Conservation (phyloP, 1,284 basidiomycete genomes). For the Naganishia cerealis region DNA sequence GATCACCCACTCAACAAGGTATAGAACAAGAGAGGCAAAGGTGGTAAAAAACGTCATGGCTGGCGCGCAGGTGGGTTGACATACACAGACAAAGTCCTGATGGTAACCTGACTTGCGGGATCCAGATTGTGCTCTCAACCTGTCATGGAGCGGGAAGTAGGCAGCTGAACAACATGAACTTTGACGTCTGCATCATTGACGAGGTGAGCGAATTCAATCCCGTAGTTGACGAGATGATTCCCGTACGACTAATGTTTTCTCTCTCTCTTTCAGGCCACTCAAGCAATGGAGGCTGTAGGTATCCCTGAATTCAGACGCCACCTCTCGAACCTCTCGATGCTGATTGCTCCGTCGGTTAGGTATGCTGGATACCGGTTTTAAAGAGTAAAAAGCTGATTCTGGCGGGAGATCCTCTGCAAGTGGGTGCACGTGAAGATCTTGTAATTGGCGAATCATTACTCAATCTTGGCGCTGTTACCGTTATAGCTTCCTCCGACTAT, state of each 20-base stretch:
- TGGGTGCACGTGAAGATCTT: constrained; percentile 29
- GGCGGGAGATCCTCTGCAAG: constrained; percentile 84
- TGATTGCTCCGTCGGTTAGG: constrained; percentile 55
- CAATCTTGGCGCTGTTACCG: not conserved
- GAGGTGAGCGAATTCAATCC: constrained; percentile 57
- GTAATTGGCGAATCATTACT: not conserved
- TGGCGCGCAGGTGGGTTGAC: constrained; percentile 64
- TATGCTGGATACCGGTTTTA: constrained; percentile 93
- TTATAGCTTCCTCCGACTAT: constrained; percentile 80
- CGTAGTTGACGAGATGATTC: not conserved
- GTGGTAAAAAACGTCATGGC: constrained; percentile 76
- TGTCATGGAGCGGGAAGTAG: constrained; percentile 85
- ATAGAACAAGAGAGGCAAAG: constrained; percentile 79
- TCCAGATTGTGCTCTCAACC: constrained; percentile 80
- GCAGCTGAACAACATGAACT: constrained; percentile 71
- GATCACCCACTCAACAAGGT: constrained; percentile 57
- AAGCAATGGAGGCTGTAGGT: constrained; percentile 85
- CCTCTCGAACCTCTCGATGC: not conserved
- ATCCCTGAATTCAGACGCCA: constrained; percentile 8
- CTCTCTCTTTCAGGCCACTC: constrained; percentile 65
- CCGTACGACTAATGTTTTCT: not conserved
- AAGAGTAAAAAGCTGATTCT: constrained; percentile 81
- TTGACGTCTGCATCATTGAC: constrained; percentile 91
- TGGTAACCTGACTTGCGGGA: not conserved
- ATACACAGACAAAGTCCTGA: not conserved